Base-by-base conservation (phyloP, 2,329 filamentous ascomycete genomes). In the Piedraia hortae region DNA sequence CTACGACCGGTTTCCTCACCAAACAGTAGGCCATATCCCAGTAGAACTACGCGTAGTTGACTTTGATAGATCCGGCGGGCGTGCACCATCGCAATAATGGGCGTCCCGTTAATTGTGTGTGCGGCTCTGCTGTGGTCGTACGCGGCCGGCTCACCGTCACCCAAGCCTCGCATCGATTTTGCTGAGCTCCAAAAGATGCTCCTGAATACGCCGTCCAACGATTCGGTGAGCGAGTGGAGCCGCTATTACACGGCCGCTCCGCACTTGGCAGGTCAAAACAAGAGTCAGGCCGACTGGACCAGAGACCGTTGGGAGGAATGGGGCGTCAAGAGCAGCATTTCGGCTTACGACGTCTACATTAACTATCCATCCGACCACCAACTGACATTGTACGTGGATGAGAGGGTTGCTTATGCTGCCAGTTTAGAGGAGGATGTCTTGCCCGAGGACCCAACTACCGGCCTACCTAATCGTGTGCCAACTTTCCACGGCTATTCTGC, bases 401-500 rank as follows among this genome's bases (percentile, higher is more conserved):
- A 40, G 12, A 23, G 43, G 25, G 39, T 44, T 7, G 28, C 30
- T 4, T 46, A 35, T 22, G 33, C 39, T 25, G 82, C 80, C 1
- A 67, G 62, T 1, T 48, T 93, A 18, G 64, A 73, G 34, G 85
- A 97, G 44, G 77, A 89, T 38, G 57, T 82, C 2, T 50, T 93
- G 4, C 57, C 75, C 0, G 68, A 89, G 23, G 85, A 97, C 41
- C 59, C 65, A 3, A 88, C 78, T 0, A 77, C 66, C 10, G 59
- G 64, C 11, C 51, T 77, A 20, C 46, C 59, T 6, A 59, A 78
- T 35, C 56, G 75, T 14, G 59, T 93, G 12, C 78, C 82, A 1
- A 82, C 71, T 0, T 93, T 93, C 50, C 82, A 93, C 39, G 85
- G 82, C 23, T 93, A 91, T 45, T 89, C 77, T 3, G 78, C 78